Evolutionary conservation across 306 rosid genomes (phyloP).

Genomic region (Citrullus amarus): DNA sequence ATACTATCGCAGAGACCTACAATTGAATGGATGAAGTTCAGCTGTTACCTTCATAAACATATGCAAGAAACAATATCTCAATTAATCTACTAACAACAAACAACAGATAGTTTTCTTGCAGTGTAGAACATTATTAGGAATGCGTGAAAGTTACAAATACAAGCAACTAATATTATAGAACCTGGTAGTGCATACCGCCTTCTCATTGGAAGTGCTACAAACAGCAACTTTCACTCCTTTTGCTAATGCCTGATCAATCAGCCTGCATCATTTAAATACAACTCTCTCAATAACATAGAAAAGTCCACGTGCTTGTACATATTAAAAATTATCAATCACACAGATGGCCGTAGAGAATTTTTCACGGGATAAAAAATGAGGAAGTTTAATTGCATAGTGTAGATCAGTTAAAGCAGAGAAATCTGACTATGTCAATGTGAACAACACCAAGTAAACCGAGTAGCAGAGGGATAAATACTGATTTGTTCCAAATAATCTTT

Average conservation of each 20-base stretch:
- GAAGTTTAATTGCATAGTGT: neutral
- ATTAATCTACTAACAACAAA: neutral
- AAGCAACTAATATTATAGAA: slow-evolving; percentile 22
- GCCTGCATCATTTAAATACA: slow-evolving; percentile 33
- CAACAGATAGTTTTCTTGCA: neutral
- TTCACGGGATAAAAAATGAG: neutral
- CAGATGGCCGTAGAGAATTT: neutral
- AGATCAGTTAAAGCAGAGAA: neutral
- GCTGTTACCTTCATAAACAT: neutral
- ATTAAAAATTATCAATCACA: neutral
- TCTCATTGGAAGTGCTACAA: slow-evolving; percentile 98
- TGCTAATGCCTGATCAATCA: slow-evolving; percentile 79
- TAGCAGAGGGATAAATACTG: neutral
- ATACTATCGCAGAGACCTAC: slow-evolving; percentile 95
- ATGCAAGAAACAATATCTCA: neutral
- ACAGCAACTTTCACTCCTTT: slow-evolving; percentile 93
- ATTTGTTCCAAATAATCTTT: neutral
- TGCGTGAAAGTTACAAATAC: neutral
- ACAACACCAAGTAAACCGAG: neutral
- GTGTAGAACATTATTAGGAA: neutral
- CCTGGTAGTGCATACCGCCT: slow-evolving; percentile 83
- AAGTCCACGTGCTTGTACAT: too few relatives aligned
- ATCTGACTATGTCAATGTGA: neutral
- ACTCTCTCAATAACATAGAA: too few relatives aligned
- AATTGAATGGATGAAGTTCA: slow-evolving; percentile 21